Conservation (phyloP, 257 asterid species). For the Forsythia suspensa region DNA sequence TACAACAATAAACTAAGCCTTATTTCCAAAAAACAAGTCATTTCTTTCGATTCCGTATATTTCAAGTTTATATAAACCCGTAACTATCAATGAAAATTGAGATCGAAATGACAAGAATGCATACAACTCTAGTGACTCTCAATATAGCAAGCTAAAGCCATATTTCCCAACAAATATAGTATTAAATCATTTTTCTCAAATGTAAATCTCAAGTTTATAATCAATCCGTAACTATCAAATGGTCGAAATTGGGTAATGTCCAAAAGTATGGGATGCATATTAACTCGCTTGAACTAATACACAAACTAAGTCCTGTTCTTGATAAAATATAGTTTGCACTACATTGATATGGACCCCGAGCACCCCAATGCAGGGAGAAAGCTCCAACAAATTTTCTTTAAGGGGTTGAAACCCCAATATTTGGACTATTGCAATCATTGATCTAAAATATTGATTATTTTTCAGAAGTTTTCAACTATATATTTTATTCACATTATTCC, state of each 20-base stretch:
- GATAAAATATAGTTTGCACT: not conserved
- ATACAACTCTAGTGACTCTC: too few relatives aligned
- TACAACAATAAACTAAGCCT: too few relatives aligned
- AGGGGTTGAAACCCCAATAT: constrained; percentile 17
- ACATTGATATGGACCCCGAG: constrained; percentile 8
- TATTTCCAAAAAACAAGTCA: too few relatives aligned
- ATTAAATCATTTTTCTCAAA: too few relatives aligned
- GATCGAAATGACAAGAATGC: not conserved
- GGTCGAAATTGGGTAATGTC: too few relatives aligned
- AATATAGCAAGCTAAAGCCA: too few relatives aligned
- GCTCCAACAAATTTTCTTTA: constrained; percentile 8
- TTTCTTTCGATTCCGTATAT: too few relatives aligned
- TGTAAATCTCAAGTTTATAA: too few relatives aligned
- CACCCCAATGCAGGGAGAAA: not conserved
- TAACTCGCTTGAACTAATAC: not conserved
- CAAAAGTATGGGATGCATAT: not conserved
- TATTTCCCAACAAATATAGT: too few relatives aligned
- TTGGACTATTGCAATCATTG: constrained; percentile 21
- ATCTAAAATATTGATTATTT: not conserved
- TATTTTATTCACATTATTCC: constrained; percentile 14
- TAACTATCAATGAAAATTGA: not conserved
- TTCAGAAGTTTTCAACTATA: not conserved
- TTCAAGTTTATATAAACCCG: too few relatives aligned
- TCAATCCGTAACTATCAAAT: too few relatives aligned
- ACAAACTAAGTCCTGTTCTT: not conserved